Conservation (phyloP, 305 asterid species). For the Fraxinus velutina region DNA sequence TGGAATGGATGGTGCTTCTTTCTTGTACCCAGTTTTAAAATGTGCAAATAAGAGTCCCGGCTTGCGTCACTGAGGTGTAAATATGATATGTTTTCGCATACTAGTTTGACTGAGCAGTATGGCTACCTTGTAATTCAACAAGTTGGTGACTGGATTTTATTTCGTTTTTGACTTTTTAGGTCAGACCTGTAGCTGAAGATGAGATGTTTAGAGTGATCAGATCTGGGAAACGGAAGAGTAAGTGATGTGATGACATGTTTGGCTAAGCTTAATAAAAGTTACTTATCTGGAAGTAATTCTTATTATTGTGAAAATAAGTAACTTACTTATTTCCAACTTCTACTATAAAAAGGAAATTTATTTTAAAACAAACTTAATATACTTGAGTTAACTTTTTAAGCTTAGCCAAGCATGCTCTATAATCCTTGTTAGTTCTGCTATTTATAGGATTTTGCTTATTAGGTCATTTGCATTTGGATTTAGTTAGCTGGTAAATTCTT, state of each 20-base stretch:
- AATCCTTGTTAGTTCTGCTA: neutral
- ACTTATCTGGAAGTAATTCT: neutral
- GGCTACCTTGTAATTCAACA: conserved; percentile 11
- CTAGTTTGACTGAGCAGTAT: neutral
- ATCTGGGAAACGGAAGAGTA: conserved; percentile 90
- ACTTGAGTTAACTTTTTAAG: neutral
- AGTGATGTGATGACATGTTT: conserved; percentile 30
- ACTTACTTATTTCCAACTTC: neutral
- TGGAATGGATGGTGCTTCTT: neutral
- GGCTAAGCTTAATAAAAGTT: neutral
- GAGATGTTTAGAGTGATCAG: conserved; percentile 97
- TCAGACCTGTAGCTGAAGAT: conserved; percentile 95
- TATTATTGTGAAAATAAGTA: neutral
- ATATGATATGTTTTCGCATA: neutral
- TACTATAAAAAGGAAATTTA: neutral
- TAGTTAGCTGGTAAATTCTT: neutral
- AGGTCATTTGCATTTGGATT: neutral
- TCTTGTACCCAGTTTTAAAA: neutral
- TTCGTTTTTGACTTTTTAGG: conserved; percentile 40
- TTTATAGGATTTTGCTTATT: neutral
- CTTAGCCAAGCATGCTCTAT: neutral
- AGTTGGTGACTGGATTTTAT: conserved; percentile 4
- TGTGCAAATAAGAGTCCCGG: neutral
- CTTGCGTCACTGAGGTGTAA: neutral
- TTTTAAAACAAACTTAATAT: neutral